These are phyloP conservation scores for Chamaecrista fasciculata DNA, from an alignment of 306 rosid species.

Conservation along the genomic window DNA sequence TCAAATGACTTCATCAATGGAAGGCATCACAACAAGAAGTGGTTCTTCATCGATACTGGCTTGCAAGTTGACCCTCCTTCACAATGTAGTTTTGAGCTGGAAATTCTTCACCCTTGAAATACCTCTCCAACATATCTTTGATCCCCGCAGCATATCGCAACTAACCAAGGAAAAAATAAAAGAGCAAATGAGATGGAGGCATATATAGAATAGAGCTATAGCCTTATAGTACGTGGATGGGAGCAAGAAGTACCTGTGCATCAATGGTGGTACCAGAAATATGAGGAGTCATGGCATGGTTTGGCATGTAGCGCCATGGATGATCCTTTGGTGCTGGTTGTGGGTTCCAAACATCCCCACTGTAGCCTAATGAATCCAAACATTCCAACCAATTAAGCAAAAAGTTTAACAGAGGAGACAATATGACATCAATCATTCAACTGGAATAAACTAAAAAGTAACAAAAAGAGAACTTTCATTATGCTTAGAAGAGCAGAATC, in stretches of 20 bases:
- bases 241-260: slow-evolving; percentile 62
- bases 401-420: background rate
- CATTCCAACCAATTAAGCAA: background rate
- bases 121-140: slow-evolving; percentile 89
- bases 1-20: slow-evolving; percentile 19
- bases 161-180: no score
- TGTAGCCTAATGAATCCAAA: slow-evolving; percentile 56
- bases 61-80: slow-evolving; percentile 82
- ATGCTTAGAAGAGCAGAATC: background rate
- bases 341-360: slow-evolving; percentile 95
- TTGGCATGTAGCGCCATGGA: slow-evolving; percentile 99
- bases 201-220: background rate
- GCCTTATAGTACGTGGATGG: background rate
- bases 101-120: slow-evolving; percentile 89
- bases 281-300: slow-evolving; percentile 99
- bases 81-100: slow-evolving; percentile 93
- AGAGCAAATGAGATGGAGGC: background rate
- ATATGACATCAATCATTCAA: background rate
- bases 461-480: no score
- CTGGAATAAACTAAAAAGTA: background rate
- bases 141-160: slow-evolving; percentile 87
- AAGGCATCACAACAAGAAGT: slow-evolving; percentile 6
- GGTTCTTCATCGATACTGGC: slow-evolving; percentile 71
- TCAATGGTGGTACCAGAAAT: slow-evolving; percentile 95
- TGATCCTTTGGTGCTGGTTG: slow-evolving; percentile 99